Percentiles rank a stretch among this genome's conserved stretches.
Conservation (phyloP, 2,329 filamentous ascomycete genomes). For the Furcasterigmium sp. region DNA sequence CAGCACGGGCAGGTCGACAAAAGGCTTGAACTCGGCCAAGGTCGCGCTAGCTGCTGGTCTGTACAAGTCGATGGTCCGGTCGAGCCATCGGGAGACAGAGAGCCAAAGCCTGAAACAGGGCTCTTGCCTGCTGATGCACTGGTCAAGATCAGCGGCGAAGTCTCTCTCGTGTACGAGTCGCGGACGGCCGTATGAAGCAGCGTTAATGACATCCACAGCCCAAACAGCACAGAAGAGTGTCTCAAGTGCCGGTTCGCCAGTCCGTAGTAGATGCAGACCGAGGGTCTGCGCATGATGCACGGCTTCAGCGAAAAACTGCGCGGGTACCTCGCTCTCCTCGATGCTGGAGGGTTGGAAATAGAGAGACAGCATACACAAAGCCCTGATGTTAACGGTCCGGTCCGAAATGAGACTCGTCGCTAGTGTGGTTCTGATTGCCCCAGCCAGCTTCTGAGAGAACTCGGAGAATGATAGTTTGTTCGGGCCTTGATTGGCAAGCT, state of each 20-base stretch:
- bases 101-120: constrained; percentile 54
- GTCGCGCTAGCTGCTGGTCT: constrained; percentile 42
- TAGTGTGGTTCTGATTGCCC: constrained; percentile 41
- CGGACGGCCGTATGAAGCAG: constrained; percentile 55
- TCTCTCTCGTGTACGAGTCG: constrained; percentile 57
- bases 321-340: constrained; percentile 49
- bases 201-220: constrained; percentile 55
- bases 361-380: constrained; percentile 49
- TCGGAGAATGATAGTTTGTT: constrained; percentile 36
- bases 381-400: constrained; percentile 49
- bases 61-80: constrained; percentile 56
- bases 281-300: constrained; percentile 54
- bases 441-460: constrained; percentile 42
- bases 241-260: constrained; percentile 31
- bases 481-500: constrained; percentile 31
- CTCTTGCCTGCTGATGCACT: constrained; percentile 43
- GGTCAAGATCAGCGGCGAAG: constrained; percentile 46
- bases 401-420: constrained; percentile 50
- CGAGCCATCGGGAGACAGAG: constrained; percentile 47
- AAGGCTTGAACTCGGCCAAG: constrained; percentile 31
- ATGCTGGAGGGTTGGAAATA: constrained; percentile 51
- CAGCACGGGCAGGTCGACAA: constrained; percentile 50
- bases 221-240: constrained; percentile 54
- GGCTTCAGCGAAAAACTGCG: constrained; percentile 46
- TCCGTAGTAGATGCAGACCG: constrained; percentile 45